Conservation (phyloP, 495 filamentous ascomycete species). For the Chaetomium cochliodes region DNA sequence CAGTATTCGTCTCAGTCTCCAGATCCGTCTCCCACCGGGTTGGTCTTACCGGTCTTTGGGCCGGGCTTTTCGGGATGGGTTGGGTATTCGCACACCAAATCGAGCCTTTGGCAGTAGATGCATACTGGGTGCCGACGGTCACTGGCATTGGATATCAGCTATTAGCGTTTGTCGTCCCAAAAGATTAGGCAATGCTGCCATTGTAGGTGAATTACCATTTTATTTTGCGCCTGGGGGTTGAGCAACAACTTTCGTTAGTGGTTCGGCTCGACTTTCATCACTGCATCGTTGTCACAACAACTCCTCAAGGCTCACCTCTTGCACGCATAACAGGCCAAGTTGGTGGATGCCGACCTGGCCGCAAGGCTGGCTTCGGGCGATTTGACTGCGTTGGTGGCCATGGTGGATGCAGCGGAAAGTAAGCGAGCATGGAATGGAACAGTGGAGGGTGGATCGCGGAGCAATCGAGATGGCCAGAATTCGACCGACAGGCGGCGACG, state of each 20-base stretch:
- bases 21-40: neutral
- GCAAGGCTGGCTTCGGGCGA: neutral
- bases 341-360: neutral
- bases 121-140: neutral
- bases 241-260: neutral
- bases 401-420: neutral
- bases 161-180: neutral
- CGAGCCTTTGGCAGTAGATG: neutral
- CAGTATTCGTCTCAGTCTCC: neutral
- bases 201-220: neutral
- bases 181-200: neutral
- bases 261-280: neutral
- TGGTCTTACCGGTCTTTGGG: conserved; percentile 1
- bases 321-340: conserved; percentile 2
- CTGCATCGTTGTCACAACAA: no score
- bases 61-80: conserved; percentile 2
- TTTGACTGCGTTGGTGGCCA: neutral
- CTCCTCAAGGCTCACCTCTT: neutral
- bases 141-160: neutral
- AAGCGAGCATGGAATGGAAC: neutral
- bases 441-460: no score
- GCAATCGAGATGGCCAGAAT: no score
- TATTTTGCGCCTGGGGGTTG: neutral
- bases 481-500: no score
- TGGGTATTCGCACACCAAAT: conserved; percentile 1